Percentiles rank a stretch among this genome's conserved stretches.
Evolutionary conservation across 2,329 filamentous ascomycete genomes (phyloP).

Genomic region (Pseudogymnoascus sp.): DNA sequence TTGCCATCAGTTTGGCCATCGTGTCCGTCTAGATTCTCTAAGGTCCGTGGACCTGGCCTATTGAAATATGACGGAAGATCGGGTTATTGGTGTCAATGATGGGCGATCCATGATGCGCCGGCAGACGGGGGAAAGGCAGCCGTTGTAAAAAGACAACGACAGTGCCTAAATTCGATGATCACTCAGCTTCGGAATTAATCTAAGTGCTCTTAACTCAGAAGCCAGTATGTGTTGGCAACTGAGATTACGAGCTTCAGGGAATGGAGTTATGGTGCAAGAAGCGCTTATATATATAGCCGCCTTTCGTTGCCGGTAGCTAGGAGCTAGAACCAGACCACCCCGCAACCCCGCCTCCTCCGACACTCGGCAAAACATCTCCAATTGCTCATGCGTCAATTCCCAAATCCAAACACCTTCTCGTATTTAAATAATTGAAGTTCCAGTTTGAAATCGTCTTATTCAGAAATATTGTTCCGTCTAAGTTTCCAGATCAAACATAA

Average conservation of each 20-base stretch:
- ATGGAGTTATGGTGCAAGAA: background rate
- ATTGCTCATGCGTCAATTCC: background rate
- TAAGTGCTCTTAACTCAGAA: background rate
- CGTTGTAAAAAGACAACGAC: background rate
- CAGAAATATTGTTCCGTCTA: background rate
- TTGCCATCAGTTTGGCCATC: background rate
- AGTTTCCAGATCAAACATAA: background rate
- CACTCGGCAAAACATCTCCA: background rate
- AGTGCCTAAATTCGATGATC: background rate
- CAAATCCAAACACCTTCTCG: background rate
- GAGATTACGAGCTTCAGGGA: background rate
- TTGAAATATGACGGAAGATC: background rate
- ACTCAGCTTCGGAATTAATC: background rate
- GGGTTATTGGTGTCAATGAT: background rate
- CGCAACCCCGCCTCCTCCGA: background rate
- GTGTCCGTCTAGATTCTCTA: background rate
- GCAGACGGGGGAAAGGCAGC: background rate
- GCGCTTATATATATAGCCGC: slow-evolving; percentile 7
- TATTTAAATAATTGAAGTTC: background rate
- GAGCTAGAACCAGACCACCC: background rate
- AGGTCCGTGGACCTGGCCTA: background rate
- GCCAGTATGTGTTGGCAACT: background rate
- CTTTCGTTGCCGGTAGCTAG: background rate
- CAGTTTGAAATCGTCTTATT: background rate
- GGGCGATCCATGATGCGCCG: background rate